These are phyloP conservation scores for Albugo laibachii DNA, from an alignment of 352 stramenopile species.

Conservation along the genomic window DNA sequence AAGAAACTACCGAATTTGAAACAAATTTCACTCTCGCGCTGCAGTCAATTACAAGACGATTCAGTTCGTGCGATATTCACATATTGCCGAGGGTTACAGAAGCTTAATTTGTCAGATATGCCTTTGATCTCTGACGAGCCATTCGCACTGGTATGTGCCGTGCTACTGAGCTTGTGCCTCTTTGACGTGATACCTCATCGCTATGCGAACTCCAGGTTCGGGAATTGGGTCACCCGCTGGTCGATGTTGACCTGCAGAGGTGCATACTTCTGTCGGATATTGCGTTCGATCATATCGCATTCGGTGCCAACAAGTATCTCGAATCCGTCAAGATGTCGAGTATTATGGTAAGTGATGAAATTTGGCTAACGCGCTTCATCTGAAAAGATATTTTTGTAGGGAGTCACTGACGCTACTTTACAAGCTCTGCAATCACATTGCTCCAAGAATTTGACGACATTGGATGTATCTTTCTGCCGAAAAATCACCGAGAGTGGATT, in stretches of 20 bases:
- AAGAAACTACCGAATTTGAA: slow-evolving; percentile 25
- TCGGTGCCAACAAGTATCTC: slow-evolving; percentile 31
- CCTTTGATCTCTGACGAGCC: slow-evolving; percentile 36
- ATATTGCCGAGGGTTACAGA: slow-evolving; percentile 29
- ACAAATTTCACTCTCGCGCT: slow-evolving; percentile 47
- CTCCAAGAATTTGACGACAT: slow-evolving; percentile 13
- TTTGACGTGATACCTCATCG: background rate
- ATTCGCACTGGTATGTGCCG: slow-evolving; percentile 27
- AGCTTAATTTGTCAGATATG: slow-evolving; percentile 50
- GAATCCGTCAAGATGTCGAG: slow-evolving; percentile 55
- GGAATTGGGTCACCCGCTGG: slow-evolving; percentile 24
- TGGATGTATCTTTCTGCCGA: slow-evolving; percentile 66
- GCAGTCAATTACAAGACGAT: slow-evolving; percentile 36
- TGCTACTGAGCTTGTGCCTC: background rate
- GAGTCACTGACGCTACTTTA: slow-evolving; percentile 31
- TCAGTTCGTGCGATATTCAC: slow-evolving; percentile 25
- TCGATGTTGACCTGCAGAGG: slow-evolving; percentile 29
- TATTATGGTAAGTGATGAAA: slow-evolving; percentile 23
- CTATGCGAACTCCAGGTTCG: slow-evolving; percentile 16
- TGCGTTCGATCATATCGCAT: slow-evolving; percentile 31
- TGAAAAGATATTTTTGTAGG: slow-evolving; percentile 10
- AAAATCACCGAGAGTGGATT: slow-evolving; percentile 46
- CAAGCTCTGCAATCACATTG: slow-evolving; percentile 29
- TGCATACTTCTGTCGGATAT: slow-evolving; percentile 38
- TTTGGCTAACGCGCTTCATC: background rate